Evolutionary conservation across 495 filamentous ascomycete species (phyloP).

Genomic region (Chaetomium fimeti): DNA sequence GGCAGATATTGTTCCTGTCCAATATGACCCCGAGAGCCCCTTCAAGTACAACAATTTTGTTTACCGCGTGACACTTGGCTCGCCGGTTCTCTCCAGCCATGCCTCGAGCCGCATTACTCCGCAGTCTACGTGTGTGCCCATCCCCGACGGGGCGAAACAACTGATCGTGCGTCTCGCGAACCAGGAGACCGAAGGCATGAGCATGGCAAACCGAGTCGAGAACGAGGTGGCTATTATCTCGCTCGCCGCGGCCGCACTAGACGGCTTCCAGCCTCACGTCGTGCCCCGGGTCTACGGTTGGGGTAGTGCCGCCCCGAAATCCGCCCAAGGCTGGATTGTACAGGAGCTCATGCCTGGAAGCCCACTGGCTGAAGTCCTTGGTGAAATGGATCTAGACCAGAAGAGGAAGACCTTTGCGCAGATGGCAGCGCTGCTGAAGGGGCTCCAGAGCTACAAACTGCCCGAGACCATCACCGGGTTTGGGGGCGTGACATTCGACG

Average conservation of each 20-base stretch:
- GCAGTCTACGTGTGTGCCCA: constrained; percentile 2
- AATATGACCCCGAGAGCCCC: constrained; percentile 36
- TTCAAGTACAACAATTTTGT: constrained; percentile 45
- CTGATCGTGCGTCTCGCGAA: constrained; percentile 16
- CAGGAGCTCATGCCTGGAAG: constrained; percentile 12
- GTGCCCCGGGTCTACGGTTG: constrained; percentile 14
- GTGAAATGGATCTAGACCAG: not conserved
- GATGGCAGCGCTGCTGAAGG: constrained; percentile 14
- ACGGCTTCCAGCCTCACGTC: constrained; percentile 8
- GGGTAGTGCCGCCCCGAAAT: constrained; percentile 9
- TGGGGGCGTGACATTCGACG: constrained; percentile 1
- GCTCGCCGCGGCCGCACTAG: constrained; percentile 6
- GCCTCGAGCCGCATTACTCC: not conserved
- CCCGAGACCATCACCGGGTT: not conserved
- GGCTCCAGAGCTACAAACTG: constrained; percentile 8
- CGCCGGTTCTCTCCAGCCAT: not conserved
- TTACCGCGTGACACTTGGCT: constrained; percentile 31
- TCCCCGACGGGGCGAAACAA: constrained; percentile 9
- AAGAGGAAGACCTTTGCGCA: constrained; percentile 5
- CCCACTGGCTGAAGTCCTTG: not conserved
- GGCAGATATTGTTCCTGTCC: constrained; percentile 28
- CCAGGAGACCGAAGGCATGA: constrained; percentile 5
- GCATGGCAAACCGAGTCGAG: constrained; percentile 11
- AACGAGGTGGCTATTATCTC: constrained; percentile 17
- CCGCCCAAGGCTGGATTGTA: constrained; percentile 13